phyloP scores from a whole-genome alignment of 139 green algal species.

The Coelastrella sp. region DNA sequence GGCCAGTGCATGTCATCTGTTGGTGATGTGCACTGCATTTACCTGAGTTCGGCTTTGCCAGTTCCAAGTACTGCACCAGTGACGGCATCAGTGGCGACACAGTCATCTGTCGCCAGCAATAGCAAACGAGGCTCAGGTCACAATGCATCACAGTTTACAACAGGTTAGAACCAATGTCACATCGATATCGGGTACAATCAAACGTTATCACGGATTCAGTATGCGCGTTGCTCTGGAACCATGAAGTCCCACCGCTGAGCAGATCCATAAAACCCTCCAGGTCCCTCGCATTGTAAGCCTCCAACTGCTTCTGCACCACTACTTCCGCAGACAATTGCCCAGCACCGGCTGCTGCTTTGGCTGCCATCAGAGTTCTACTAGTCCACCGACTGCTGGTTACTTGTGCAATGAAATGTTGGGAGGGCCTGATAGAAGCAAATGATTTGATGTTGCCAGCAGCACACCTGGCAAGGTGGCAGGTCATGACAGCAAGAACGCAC shows the following conservation, averaged over 20 bases:
- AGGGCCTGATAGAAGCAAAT: too few species aligned
- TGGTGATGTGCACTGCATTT: background rate
- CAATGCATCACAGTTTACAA: background rate
- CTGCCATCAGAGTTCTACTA: background rate
- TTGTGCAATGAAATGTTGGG: too few species aligned
- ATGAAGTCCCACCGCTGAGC: background rate
- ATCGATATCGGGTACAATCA: too few species aligned
- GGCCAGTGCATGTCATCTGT: too few species aligned
- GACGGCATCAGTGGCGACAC: slow-evolving; percentile 4
- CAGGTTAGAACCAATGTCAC: too few species aligned
- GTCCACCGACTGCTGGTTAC: background rate
- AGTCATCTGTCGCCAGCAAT: slow-evolving; percentile 38
- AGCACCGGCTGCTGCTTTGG: background rate
- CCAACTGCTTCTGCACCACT: slow-evolving; percentile 24
- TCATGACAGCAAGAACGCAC: background rate
- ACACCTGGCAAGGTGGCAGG: background rate
- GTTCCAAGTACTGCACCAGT: background rate
- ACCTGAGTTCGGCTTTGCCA: slow-evolving; percentile 4
- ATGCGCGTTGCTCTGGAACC: background rate
- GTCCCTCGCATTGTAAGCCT: slow-evolving; percentile 47
- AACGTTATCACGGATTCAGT: too few species aligned
- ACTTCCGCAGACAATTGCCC: background rate
- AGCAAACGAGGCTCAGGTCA: background rate
- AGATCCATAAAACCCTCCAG: slow-evolving; percentile 38
- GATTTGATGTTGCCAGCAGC: background rate